Evolutionary conservation across 805 yeast species (phyloP).

Genomic region (Ogataea saltuana): DNA sequence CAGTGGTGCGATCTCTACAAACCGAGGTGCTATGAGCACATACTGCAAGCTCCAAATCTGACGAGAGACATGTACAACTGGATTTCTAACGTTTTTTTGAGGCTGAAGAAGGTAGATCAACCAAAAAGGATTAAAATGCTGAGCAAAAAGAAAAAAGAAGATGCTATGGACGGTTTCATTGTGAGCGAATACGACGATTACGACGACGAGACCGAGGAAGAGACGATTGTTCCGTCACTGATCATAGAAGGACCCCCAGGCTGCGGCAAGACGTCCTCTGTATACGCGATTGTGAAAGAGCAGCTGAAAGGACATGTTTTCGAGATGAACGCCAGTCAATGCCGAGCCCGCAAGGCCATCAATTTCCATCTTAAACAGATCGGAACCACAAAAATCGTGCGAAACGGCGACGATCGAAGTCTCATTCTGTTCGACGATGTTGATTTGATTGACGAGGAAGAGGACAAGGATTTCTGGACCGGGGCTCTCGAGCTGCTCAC

Average conservation of each 20-base stretch:
- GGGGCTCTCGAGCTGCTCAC: conserved; percentile 60
- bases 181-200: conserved; percentile 35
- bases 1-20: conserved; percentile 48
- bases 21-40: conserved; percentile 39
- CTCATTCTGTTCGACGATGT: conserved; percentile 83
- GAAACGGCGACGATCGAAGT: conserved; percentile 48
- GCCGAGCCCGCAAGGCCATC: conserved; percentile 72
- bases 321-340: conserved; percentile 76
- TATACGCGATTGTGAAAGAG: conserved; percentile 65
- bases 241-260: conserved; percentile 73
- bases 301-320: conserved; percentile 66
- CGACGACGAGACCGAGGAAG: conserved; percentile 35
- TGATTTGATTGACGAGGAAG: conserved; percentile 71
- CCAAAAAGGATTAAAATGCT: conserved; percentile 28
- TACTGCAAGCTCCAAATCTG: conserved; percentile 35
- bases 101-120: conserved; percentile 31
- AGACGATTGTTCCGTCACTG: conserved; percentile 58
- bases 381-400: conserved; percentile 81
- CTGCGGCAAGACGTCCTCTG: conserved; percentile 73
- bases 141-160: conserved; percentile 21
- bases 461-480: conserved; percentile 80
- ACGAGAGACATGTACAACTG: conserved; percentile 37
- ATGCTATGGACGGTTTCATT: conserved; percentile 40
- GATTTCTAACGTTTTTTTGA: conserved; percentile 42
- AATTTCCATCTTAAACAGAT: conserved; percentile 67